Evolutionary conservation across 352 stramenopile genomes (phyloP), one percentile per base, ranked within the genome.

Genomic region (Phytophthora parvispora): DNA sequence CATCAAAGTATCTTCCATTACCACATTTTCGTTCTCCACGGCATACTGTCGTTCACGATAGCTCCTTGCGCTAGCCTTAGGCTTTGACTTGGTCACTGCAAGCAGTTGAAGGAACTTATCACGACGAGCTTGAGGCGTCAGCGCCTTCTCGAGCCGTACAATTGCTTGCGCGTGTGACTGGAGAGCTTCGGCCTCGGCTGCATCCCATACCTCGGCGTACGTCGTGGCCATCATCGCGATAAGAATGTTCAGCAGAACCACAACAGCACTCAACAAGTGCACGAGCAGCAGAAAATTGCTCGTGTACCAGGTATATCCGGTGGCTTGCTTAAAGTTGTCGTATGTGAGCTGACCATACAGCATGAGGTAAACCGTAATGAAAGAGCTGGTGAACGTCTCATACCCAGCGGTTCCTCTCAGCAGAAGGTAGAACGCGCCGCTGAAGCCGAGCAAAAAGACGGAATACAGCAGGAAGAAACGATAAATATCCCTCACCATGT

Each of bases 221-320:
- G 79, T 91, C 2, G 81, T 88, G 29, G 81, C 80, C 83, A 92
- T 92, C 81, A 90, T 90, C n/a, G 83, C 83, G 29, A 90, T 87
- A 29, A 91, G 75, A 43, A 91, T 87, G 54, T 90, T 91, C 52
- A 91, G 77, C 45, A 91, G 63, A n/a, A 91, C 76, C 16, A 89
- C 82, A 10, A 91, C 82, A 49, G 81, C 80, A 22, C 66, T 70
- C 34, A 89, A 55, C 42, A 89, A 72, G 34, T 91, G 80, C 13
- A 82, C 68, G 20, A 91, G 75, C 20, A 90, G 73, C 56, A 91
- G 51, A 18, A 81, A 74, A 32, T 88, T 83, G 60, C 74, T 75
- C 60, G 79, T 87, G 52, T 86, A 72, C 74, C 77, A 84, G n/a
- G 69, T 71, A 67, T 72, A 84, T 42, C 79, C 81, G 1, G 68